Evolutionary conservation across 768 basidiomycete species (phyloP), one percentile per base, ranked within the genome.

Genomic region (Rhodotorula diobovata): DNA sequence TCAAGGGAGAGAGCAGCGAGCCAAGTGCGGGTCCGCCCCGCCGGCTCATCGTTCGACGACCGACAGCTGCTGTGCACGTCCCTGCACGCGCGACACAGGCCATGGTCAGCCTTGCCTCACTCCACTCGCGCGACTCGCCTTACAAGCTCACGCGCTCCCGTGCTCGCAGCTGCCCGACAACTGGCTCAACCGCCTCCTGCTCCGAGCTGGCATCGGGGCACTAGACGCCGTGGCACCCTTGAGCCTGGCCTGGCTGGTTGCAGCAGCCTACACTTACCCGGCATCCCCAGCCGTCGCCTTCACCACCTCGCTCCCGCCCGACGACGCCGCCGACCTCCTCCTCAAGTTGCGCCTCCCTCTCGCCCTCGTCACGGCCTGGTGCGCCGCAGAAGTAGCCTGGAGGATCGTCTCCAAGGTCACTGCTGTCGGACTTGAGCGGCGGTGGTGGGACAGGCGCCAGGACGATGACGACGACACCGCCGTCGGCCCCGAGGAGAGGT

Each of bases 211-310:
- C 34, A 54, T 71, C 32, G 12, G 43, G 28, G 35, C 30, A 1
- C 55, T 71, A 54, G 55, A 70, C 14, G 7, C 59, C 1, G 30
- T 71, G 23, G 46, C 63, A 0, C 46, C 58, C 4, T 9, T 69
- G 35, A 30, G 48, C 23, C 10, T 55, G 0, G 12, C 54, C n/a
- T 67, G 67, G 59, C 45, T 63, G 25, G 23, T 50, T 6, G 51
- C 59, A 9, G 39, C 66, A 12, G 35, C 43, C 45, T 3, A 28
- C 14, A n/a, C 39, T 30, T 39, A 46, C 25, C 73, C 73, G 1
- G 73, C 67, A 15, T 66, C 73, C 5, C 61, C 73, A n/a, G 45
- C 57, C 15, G 59, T 70, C 73, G 61, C 55, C 48, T 43, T 64
- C 48, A 50, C 60, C 45, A 21, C 46, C 35, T 35, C 46, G 8